Conservation (phyloP, 2,329 filamentous ascomycete genomes). For the Aspergillus versicolor region DNA sequence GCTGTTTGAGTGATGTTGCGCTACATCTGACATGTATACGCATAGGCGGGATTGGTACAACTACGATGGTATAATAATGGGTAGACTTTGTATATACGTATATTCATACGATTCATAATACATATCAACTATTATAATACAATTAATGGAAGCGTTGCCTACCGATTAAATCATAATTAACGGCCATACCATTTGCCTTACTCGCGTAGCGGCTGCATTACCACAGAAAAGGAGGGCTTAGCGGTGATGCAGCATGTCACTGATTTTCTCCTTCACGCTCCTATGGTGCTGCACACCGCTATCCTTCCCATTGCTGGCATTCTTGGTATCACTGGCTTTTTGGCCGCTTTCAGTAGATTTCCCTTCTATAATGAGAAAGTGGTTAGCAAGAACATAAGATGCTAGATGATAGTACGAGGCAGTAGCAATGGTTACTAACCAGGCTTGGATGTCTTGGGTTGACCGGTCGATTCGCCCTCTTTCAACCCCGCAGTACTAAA, state of each 20-base stretch:
- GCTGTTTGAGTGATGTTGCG: constrained; percentile 55
- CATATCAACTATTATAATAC: not conserved
- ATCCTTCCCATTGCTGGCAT: not conserved
- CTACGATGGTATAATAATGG: not conserved
- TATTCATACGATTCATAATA: not conserved
- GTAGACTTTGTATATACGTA: not conserved
- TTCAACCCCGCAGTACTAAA: constrained; percentile 10
- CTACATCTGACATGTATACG: not conserved
- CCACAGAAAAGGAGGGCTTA: not conserved
- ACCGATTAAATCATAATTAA: not conserved
- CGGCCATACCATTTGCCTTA: not conserved
- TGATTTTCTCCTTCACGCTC: constrained; percentile 36
- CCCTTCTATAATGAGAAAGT: not conserved
- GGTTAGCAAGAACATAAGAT: not conserved
- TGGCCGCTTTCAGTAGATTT: not conserved
- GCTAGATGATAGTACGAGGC: too few relatives aligned
- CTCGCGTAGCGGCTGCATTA: not conserved
- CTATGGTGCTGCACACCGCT: constrained; percentile 9
- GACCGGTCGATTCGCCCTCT: not conserved
- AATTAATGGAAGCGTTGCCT: not conserved
- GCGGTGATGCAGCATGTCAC: constrained; percentile 19
- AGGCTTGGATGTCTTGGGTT: not conserved
- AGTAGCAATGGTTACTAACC: not conserved
- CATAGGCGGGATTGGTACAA: not conserved
- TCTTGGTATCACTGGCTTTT: not conserved